phyloP scores from a whole-genome alignment of 148 eudicot genomes.

The Vaccinium myrtillus region DNA sequence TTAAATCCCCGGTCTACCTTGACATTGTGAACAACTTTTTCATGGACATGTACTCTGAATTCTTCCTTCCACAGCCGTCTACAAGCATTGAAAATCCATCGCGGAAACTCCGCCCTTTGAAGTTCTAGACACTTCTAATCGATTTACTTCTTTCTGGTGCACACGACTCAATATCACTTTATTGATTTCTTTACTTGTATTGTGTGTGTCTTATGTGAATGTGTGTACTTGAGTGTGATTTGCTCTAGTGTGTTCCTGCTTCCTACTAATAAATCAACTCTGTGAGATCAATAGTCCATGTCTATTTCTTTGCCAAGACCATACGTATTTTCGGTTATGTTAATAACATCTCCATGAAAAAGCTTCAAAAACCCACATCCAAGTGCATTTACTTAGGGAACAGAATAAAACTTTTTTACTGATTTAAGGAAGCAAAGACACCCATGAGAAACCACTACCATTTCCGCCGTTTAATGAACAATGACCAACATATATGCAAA shows the following conservation, averaged over 20 bases:
- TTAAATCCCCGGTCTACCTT: conserved; percentile 64
- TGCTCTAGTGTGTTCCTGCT: background rate
- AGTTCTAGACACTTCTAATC: conserved; percentile 19
- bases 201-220: background rate
- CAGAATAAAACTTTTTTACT: background rate
- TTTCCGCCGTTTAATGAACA: background rate
- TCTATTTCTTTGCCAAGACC: conserved; percentile 3
- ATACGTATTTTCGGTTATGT: background rate
- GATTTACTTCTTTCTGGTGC: background rate
- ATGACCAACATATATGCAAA: background rate
- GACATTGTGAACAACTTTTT: conserved; percentile 83
- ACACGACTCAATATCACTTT: background rate
- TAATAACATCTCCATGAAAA: background rate
- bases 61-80: conserved; percentile 39
- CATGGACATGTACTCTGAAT: conserved; percentile 75
- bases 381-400: background rate
- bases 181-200: background rate
- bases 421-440: background rate
- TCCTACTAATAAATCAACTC: background rate
- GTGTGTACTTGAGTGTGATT: background rate
- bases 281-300: background rate
- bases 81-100: conserved; percentile 32
- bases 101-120: conserved; percentile 39
- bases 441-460: background rate
- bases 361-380: background rate